Evolutionary conservation across 1,139 yeast genomes (phyloP).

Genomic region (Geotrichum phurueaensis): DNA sequence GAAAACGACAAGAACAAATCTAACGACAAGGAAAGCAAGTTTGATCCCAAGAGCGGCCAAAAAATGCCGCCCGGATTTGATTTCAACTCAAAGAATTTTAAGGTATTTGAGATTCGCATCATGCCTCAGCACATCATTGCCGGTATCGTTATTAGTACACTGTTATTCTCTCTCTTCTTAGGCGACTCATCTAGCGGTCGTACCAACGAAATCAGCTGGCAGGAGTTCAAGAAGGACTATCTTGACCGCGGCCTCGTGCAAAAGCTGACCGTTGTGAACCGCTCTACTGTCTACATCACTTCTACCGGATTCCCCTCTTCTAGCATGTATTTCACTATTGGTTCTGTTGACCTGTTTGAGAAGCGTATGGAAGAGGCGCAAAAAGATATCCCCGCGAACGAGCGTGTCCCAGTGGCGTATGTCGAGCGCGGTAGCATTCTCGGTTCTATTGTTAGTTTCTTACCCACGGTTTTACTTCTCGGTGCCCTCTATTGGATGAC

Average conservation of each 20-base stretch:
- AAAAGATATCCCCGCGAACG: slow-evolving; percentile 53
- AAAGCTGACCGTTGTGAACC: slow-evolving; percentile 66
- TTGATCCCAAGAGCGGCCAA: slow-evolving; percentile 9
- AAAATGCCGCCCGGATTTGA: slow-evolving; percentile 24
- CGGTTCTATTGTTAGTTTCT: slow-evolving; percentile 60
- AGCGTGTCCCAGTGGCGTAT: slow-evolving; percentile 80
- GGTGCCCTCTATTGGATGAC: slow-evolving; percentile 72
- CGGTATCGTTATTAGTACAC: slow-evolving; percentile 27
- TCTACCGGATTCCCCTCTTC: slow-evolving; percentile 15
- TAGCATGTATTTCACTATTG: slow-evolving; percentile 66
- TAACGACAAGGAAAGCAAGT: not conserved
- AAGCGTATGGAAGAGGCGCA: slow-evolving; percentile 72
- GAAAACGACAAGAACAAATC: slow-evolving; percentile 1
- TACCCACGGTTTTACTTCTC: slow-evolving; percentile 77
- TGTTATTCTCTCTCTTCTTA: slow-evolving; percentile 28
- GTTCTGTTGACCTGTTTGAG: slow-evolving; percentile 89
- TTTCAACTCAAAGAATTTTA: slow-evolving; percentile 21
- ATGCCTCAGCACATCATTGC: slow-evolving; percentile 30
- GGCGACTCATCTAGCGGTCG: slow-evolving; percentile 33
- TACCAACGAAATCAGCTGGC: slow-evolving; percentile 61
- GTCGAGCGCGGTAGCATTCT: slow-evolving; percentile 60
- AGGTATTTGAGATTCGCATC: slow-evolving; percentile 24
- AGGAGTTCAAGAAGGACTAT: slow-evolving; percentile 79
- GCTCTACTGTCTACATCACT: slow-evolving; percentile 17
- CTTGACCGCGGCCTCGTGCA: slow-evolving; percentile 80